These are phyloP conservation scores for Aspergillaceae sp. DNA, from an alignment of 2,329 filamentous ascomycete species.

Conservation along the genomic window DNA sequence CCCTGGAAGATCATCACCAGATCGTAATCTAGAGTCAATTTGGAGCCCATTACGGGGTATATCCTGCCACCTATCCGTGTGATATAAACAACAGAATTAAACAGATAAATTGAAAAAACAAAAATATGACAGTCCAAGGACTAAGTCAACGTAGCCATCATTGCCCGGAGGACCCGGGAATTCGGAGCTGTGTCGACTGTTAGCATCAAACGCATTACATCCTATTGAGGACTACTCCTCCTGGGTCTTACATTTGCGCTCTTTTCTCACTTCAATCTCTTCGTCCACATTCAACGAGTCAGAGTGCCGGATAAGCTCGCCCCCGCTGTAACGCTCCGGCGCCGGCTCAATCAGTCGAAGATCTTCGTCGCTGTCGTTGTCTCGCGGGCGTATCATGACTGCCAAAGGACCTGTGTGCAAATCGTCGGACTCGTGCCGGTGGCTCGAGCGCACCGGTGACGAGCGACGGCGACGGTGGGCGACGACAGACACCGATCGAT, in stretches of 20 bases:
- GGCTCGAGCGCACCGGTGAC: constrained; percentile 28
- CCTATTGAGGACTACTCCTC: too few relatives aligned
- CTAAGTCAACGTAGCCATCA: constrained; percentile 63
- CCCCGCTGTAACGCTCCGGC: constrained; percentile 42
- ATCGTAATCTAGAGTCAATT: too few relatives aligned
- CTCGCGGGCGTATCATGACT: constrained; percentile 41
- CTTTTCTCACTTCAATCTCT: constrained; percentile 63
- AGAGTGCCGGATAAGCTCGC: constrained; percentile 20
- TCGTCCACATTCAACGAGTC: constrained; percentile 32
- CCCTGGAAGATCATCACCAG: too few relatives aligned
- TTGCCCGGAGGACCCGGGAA: constrained; percentile 56
- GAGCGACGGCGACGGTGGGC: constrained; percentile 25
- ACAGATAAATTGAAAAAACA: background rate
- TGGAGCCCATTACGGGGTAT: too few relatives aligned
- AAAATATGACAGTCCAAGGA: background rate
- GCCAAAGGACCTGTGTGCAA: constrained; percentile 43
- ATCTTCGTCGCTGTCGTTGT: constrained; percentile 52
- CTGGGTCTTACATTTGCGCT: constrained; percentile 76
- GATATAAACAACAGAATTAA: background rate
- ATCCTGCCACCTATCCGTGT: too few relatives aligned
- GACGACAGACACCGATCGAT: constrained; percentile 29
- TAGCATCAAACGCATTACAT: constrained; percentile 3
- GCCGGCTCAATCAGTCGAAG: constrained; percentile 61
- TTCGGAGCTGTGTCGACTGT: constrained; percentile 47
- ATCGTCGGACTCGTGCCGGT: constrained; percentile 32